Base-by-base conservation (phyloP, 768 basidiomycete genomes). In the Leccinum pellstonianum region DNA sequence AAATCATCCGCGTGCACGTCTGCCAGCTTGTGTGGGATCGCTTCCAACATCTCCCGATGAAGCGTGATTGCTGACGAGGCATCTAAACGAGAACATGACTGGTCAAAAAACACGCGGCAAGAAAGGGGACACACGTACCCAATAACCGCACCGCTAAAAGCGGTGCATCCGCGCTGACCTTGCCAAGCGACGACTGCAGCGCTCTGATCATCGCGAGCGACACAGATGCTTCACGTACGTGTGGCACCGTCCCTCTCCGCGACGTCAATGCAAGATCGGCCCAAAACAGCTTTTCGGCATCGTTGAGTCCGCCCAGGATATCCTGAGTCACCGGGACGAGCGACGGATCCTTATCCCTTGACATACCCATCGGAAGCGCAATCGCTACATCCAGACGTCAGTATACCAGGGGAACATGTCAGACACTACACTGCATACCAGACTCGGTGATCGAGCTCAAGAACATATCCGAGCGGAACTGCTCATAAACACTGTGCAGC, bases 371-470 rank as follows among this genome's bases (percentile, higher is more conserved):
- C 0, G 93, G 92, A 57, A 94, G 80, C 3, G 92, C 85, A 61
- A 96, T 88, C 23, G 91, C 90, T 97, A 62, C 35, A 19, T 58
- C 51, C 5, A 67, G 59, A 54, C 10, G 31, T 60, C n/a, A 74
- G 35, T 14, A 35, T 8, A 11, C 15, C 43, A 4, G 3, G 17
- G 6, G 9, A 55, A 50, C 29, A 59, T 47, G 46, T 51, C 52
- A 21, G 37, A n/a, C 38, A 49, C 25, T 10, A 59, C 37, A 27
- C 47, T 15, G 76, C 92, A 37, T 66, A 96, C 95, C 87, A 1
- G 96, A 96, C 70, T 98, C 96, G 0, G 88, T 83, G 23, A 98
- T 76, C 17, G 95, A 95, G 68, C 88, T 94, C 59, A 97, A 78
- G 70, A 95, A 91, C 78, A 97, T 90, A 69, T 98, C 95, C 0